A percentile compares a stretch with the other conserved stretches of the same genome.
Evolutionary conservation across 768 basidiomycete genomes (phyloP).

Genomic region (Auricularia heimuer): DNA sequence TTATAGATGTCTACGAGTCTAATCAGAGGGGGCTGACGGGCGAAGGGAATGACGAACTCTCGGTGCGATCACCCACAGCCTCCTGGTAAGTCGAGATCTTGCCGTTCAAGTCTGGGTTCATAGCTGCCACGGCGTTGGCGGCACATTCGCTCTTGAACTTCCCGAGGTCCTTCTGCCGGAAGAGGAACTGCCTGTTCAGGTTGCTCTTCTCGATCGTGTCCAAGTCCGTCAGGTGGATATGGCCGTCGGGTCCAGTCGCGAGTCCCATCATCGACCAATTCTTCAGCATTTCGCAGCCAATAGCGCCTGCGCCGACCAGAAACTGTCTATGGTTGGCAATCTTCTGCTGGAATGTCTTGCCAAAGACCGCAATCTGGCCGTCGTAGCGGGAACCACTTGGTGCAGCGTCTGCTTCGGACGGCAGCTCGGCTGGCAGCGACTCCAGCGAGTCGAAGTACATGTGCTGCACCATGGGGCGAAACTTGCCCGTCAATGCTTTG

Average conservation of each 20-base stretch:
- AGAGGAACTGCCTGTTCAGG: slow-evolving; percentile 94
- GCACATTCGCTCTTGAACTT: slow-evolving; percentile 97
- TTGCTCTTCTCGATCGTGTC: slow-evolving; percentile 99
- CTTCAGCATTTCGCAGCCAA: slow-evolving; percentile 99
- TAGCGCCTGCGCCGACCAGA: slow-evolving; percentile 94
- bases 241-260: slow-evolving; percentile 65
- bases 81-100: slow-evolving; percentile 88
- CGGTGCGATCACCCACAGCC: slow-evolving; percentile 84
- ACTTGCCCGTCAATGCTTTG: slow-evolving; percentile 95
- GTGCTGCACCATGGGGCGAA: slow-evolving; percentile 91
- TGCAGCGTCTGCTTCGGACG: slow-evolving; percentile 74
- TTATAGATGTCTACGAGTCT: slow-evolving; percentile 63
- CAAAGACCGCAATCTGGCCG: slow-evolving; percentile 92
- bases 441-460: slow-evolving; percentile 98
- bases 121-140: slow-evolving; percentile 80
- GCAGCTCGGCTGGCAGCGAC: slow-evolving; percentile 68
- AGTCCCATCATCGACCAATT: slow-evolving; percentile 99
- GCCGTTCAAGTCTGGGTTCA: slow-evolving; percentile 86
- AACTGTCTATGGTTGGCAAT: slow-evolving; percentile 86
- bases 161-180: slow-evolving; percentile 91
- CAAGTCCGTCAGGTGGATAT: slow-evolving; percentile 89
- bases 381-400: slow-evolving; percentile 83
- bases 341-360: slow-evolving; percentile 84
- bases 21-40: slow-evolving; percentile 7
- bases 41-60: slow-evolving; percentile 41